Base-by-base conservation (phyloP, 768 basidiomycete genomes). In the Panaeolus papilionaceus region DNA sequence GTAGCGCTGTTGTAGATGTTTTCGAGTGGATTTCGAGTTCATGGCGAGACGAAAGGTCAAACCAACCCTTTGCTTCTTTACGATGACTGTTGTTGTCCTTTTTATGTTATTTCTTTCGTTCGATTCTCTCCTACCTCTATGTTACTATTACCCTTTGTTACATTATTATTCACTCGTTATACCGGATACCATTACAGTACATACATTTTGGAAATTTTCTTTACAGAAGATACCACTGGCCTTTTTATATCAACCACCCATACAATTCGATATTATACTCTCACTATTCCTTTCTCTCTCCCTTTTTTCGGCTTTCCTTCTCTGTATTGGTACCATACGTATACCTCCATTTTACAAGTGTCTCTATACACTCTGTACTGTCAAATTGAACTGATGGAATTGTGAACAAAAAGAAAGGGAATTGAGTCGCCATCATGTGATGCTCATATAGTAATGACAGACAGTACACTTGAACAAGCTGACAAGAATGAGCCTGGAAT, bases 1-100 rank as follows among this genome's bases (percentile, higher is more conserved):
- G 92, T 76, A 85, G 86, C 66, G 92, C 95, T 38, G 92, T 96
- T 64, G 88, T 96, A 33, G 94, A 96, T 70, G 92, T 93, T 39
- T 79, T 96, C 51, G 94, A 96, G 77, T 83, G 85, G 68, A 79
- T 92, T 45, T 79, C 86, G 67, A 84, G 86, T 64, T 87, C 82
- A 67, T 90, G 89, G 89, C 78, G 78, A 69, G 68, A 69, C 37
- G 38, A 63, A 6, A 58, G 54, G 33, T 58, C 33, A 14, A 58
- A 33, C 54, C 54, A 58, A 18, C 54, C 28, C 4, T 58, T 58
- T 18, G 54, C 54, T 18, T 10, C 54, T 28, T 58, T 58, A 7
- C 10, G 54, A 18, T 58, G 54, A 58, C 26, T 16, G 10, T 33
- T 33, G 10, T 58, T 33, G n/a, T 20, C 14, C 16, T 58, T 51